Evolutionary conservation across 2,329 filamentous ascomycete genomes (phyloP).

Genomic region (Chaetomium strumarium): DNA sequence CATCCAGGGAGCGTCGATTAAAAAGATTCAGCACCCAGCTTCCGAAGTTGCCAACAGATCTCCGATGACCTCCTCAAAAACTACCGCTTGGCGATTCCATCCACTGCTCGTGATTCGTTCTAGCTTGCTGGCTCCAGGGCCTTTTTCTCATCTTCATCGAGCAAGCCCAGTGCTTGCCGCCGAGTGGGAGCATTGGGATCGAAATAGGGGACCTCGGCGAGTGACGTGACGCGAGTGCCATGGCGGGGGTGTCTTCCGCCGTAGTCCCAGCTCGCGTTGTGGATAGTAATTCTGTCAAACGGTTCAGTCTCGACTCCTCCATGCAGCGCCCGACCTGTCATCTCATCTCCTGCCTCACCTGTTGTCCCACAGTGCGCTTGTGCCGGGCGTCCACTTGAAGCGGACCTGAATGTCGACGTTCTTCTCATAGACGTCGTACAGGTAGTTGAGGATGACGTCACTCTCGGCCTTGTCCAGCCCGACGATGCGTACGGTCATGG

Average conservation of each 20-base stretch:
- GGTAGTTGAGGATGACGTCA: slow-evolving; percentile 2
- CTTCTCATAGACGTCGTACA: slow-evolving; percentile 1
- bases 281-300: slow-evolving; percentile 3
- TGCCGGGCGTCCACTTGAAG: slow-evolving; percentile 1
- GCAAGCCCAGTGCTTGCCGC: slow-evolving; percentile 2
- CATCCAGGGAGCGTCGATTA: too few species aligned
- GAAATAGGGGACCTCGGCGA: slow-evolving; percentile 6
- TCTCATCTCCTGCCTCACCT: not conserved
- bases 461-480: slow-evolving; percentile 6
- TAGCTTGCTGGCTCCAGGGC: not conserved
- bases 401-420: slow-evolving; percentile 5
- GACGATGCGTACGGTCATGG: slow-evolving; percentile 1
- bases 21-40: too few species aligned
- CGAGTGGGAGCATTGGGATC: slow-evolving; percentile 1
- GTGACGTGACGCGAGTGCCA: slow-evolving; percentile 4
- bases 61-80: too few species aligned
- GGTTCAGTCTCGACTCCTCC: not conserved
- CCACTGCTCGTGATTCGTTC: not conserved
- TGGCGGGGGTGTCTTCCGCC: slow-evolving; percentile 2
- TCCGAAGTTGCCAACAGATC: too few species aligned
- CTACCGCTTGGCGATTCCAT: not conserved
- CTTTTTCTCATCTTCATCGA: not conserved
- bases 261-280: slow-evolving; percentile 9
- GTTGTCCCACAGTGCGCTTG: slow-evolving; percentile 6
- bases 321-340: too few species aligned